Evolutionary conservation across 2,329 filamentous ascomycete species (phyloP).

Genomic region (Diaporthe citriasiana): DNA sequence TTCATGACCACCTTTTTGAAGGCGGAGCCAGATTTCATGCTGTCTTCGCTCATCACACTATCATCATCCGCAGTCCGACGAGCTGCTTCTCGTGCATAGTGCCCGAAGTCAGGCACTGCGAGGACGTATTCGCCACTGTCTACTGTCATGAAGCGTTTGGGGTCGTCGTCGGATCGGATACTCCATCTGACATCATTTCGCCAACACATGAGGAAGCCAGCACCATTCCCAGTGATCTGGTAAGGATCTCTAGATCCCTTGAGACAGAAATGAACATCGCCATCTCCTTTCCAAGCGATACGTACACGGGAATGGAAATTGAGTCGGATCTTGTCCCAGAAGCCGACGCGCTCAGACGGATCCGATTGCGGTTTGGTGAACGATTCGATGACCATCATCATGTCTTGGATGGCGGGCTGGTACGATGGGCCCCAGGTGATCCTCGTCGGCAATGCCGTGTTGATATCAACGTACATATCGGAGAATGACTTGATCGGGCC

Average conservation of each 20-base stretch:
- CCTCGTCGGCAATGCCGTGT: conserved; percentile 89
- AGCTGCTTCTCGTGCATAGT: conserved; percentile 80
- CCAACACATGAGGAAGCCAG: conserved; percentile 99
- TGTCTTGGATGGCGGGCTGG: conserved; percentile 97
- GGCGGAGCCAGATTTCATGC: conserved; percentile 78
- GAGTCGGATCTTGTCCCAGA: conserved; percentile 98
- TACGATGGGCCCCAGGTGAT: conserved; percentile 99
- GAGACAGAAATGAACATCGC: conserved; percentile 92
- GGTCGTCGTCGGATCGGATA: conserved; percentile 87
- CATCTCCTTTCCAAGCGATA: conserved; percentile 93
- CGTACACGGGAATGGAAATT: conserved; percentile 93
- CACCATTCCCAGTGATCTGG: conserved; percentile 89
- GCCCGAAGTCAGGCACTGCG: conserved; percentile 92
- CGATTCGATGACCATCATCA: conserved; percentile 99
- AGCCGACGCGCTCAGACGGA: conserved; percentile 92
- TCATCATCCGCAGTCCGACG: conserved; percentile 67
- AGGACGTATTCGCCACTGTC: conserved; percentile 96
- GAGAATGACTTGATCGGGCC: conserved; percentile 97
- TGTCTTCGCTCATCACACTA: conserved; percentile 73
- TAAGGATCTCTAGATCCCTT: conserved; percentile 96
- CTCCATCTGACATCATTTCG: conserved; percentile 92
- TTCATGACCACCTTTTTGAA: conserved; percentile 99
- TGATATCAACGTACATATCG: conserved; percentile 91
- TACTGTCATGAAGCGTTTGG: conserved; percentile 93
- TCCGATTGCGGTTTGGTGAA: conserved; percentile 97